These are phyloP conservation scores for Lodderomyces metapsilosis DNA, from an alignment of 1,139 yeast genomes.

Conservation along the genomic window DNA sequence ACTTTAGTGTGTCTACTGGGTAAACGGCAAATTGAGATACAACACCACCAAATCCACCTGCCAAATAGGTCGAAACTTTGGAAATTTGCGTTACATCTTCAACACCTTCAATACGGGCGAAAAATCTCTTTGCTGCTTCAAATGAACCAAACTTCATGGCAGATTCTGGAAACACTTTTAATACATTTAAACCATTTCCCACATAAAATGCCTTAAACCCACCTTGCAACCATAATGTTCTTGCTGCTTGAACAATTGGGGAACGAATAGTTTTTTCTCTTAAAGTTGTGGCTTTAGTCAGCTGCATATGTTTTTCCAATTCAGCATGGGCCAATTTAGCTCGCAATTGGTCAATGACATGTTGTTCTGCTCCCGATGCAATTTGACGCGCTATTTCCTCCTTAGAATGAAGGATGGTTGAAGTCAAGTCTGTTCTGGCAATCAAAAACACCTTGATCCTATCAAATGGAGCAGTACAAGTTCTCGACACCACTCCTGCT, in stretches of 20 bases:
- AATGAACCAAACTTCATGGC: conserved; percentile 97
- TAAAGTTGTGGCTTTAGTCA: conserved; percentile 19
- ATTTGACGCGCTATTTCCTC: conserved; percentile 46
- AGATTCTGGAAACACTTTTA: conserved; percentile 94
- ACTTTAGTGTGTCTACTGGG: conserved; percentile 94
- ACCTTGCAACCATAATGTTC: conserved; percentile 82
- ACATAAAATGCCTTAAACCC: conserved; percentile 87
- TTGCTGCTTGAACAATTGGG: conserved; percentile 76
- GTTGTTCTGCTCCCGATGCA: conserved; percentile 33
- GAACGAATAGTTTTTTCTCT: conserved; percentile 48
- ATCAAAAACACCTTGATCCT: conserved; percentile 89
- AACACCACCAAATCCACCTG: conserved; percentile 97
- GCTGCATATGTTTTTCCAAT: conserved; percentile 18
- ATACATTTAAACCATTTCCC: conserved; percentile 90
- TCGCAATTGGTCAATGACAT: conserved; percentile 38
- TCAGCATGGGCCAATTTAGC: conserved; percentile 27
- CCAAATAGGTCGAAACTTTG: conserved; percentile 73
- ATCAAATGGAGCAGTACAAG: conserved; percentile 96
- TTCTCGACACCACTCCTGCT: conserved; percentile 95
- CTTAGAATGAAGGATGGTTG: conserved; percentile 63
- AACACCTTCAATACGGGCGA: conserved; percentile 78
- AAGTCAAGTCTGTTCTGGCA: conserved; percentile 82
- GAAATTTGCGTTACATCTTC: conserved; percentile 72
- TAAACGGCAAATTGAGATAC: conserved; percentile 88
- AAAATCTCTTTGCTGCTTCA: conserved; percentile 76